Evolutionary conservation across 331 rosid species (phyloP).

Genomic region (Acacia pycnantha): DNA sequence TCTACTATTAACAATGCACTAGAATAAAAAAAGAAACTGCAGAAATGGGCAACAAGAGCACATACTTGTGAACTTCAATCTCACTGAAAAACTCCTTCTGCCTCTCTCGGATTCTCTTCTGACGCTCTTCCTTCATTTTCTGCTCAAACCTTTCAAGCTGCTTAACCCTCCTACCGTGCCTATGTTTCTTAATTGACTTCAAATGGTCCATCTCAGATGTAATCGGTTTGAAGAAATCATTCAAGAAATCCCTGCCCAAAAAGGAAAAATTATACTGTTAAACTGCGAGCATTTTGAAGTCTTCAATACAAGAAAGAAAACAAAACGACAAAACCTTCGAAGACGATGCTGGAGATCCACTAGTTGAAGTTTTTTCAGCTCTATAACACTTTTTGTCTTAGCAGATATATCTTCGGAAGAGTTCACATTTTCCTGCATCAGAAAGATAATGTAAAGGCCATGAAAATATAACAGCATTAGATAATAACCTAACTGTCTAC

Average conservation of each 20-base stretch:
- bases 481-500: constrained; percentile 3
- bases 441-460: constrained; percentile 27
- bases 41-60: constrained; percentile 17
- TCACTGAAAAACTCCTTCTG: constrained; percentile 97
- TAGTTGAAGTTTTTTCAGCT: constrained; percentile 94
- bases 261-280: constrained; percentile 33
- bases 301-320: not conserved
- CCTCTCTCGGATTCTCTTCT: constrained; percentile 93
- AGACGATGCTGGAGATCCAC: constrained; percentile 93
- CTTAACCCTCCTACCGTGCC: constrained; percentile 95
- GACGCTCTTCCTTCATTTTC: constrained; percentile 99
- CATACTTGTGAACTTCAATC: constrained; percentile 99
- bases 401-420: constrained; percentile 97
- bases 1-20: constrained; percentile 5
- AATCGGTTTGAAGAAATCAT: constrained; percentile 88
- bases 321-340: constrained; percentile 52
- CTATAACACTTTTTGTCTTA: constrained; percentile 96
- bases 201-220: constrained; percentile 74
- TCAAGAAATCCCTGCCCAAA: constrained; percentile 81
- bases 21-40: not conserved
- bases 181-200: constrained; percentile 81
- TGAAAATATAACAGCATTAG: constrained; percentile 20
- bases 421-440: constrained; percentile 77
- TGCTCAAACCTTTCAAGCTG: constrained; percentile 93
- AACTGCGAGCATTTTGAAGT: constrained; percentile 3